These are phyloP conservation scores for Alternaria sp. DNA, from an alignment of 2,329 filamentous ascomycete species.

Conservation along the genomic window DNA sequence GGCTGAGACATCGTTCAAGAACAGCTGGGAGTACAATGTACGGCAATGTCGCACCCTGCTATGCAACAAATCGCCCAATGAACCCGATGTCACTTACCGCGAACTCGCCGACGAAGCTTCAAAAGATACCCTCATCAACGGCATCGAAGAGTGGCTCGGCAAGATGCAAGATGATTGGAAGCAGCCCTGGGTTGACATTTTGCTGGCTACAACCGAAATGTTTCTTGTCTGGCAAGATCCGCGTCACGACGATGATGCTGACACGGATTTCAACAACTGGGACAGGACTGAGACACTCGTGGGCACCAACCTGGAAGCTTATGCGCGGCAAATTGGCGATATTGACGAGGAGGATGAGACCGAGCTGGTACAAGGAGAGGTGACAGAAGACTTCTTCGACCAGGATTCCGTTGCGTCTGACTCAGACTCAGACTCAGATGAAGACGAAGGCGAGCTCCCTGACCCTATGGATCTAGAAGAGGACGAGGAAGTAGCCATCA, in stretches of 20 bases:
- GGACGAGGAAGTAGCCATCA: background rate
- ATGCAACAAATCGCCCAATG: background rate
- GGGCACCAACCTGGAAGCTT: slow-evolving; percentile 3
- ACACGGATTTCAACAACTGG: slow-evolving; percentile 9
- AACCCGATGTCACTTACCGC: slow-evolving; percentile 7
- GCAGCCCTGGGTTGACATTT: background rate
- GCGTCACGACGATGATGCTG: background rate
- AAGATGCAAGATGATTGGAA: background rate
- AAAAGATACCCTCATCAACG: slow-evolving; percentile 1
- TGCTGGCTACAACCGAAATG: slow-evolving; percentile 4
- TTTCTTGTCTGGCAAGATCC: slow-evolving; percentile 11
- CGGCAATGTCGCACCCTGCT: slow-evolving; percentile 19
- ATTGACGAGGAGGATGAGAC: slow-evolving; percentile 11
- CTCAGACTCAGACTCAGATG: background rate
- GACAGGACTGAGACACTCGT: background rate
- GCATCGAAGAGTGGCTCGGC: background rate
- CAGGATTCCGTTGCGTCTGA: background rate
- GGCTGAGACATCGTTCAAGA: slow-evolving; percentile 11
- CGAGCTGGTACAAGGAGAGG: background rate
- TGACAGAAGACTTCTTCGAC: background rate
- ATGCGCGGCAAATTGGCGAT: slow-evolving; percentile 13
- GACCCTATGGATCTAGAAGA: background rate
- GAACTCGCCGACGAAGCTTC: slow-evolving; percentile 6
- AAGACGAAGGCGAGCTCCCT: background rate
- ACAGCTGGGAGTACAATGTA: slow-evolving; percentile 12